Evolutionary conservation across 2,329 filamentous ascomycete species (phyloP), one percentile per base, ranked within the genome.

Genomic region (Colletotrichum cereale): DNA sequence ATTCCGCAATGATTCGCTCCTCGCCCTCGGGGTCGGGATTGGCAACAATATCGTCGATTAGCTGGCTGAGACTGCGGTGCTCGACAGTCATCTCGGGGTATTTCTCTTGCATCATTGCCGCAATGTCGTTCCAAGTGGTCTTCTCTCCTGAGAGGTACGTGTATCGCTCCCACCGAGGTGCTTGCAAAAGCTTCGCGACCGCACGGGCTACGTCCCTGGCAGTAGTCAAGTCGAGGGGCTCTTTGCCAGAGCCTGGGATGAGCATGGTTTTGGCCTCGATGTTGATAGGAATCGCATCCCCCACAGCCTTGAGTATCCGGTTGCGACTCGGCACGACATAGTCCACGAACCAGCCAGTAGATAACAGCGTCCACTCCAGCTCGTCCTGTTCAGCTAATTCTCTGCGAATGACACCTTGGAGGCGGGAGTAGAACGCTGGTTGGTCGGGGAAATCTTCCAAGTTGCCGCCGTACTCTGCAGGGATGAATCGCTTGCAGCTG

Each of bases 401-500:
- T 58, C 29, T 38, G 61, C 71, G 44, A 60, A 65, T 12, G 42
- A 52, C 16, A n/a, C 65, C 61, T 57, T 68, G n/a, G 38, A 57
- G n/a, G 52, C 64, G 53, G 57, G 29, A 56, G 47, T 74, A 68
- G 58, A 74, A 74, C 2, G 34, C 64, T 5, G 74, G 74, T 62
- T 75, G 74, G 14, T 74, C 73, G 10, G 74, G 74, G 26, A 66
- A 73, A 3, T 63, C 44, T 42, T 68, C 44, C 50, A 61, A 31
- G 63, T 72, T 36, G 62, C 74, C 14, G 16, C 63, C 66, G 52
- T 67, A 75, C 40, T 75, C 74, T 2, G 74, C 68, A 6, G 74
- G 73, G 18, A 75, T 65, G 68, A 75, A 74, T 11, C 71, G 71
- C 57, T 72, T 73, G 68, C 73, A 74, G 10, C 42, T 44, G 11